Base-by-base conservation (phyloP, 495 filamentous ascomycete genomes). In the Friedmanniomyces endolithicus region DNA sequence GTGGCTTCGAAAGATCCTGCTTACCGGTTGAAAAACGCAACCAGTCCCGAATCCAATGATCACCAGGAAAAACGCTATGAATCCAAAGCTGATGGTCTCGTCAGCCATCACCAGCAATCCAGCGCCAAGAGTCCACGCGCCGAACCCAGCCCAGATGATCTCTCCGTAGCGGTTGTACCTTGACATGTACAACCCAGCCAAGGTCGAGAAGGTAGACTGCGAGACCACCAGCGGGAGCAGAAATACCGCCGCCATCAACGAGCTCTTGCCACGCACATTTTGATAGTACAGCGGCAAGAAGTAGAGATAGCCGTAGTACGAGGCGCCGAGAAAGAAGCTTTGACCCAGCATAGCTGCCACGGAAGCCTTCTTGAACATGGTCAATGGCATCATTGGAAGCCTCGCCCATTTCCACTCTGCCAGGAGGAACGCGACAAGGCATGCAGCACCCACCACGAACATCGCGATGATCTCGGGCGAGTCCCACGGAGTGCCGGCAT, bases 391-490 rank as follows among this genome's bases (percentile, higher is more conserved):
- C 72, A 84, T 82, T 2, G 79, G 79, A 49, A 84, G 65, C 11
- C 68, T 52, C 3, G 79, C 75, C 43, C 76, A 64, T 57, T 75
- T 79, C 75, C 77, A 80, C 55, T 84, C 78, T 43, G 77, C 72
- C 8, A 80, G 58, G 22, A 77, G 52, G 58, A 82, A 84, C 0
- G 69, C 62, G 39, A 78, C 41, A 25, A 75, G 59, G 0, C 70
- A 67, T 22, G 72, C 66, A 3, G 63, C 65, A 29, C 79, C 78
- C 25, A 83, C 70, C 0, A 66, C 63, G 29, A 85, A 70, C 77
- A 84, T 81, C 43, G 73, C 73, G 31, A 85, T 82, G 2, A 83
- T 74, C 69, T 83, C 71, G 0, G 78, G 67, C 1, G 78, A 81
- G 48, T 75, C 60, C 80, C 80, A 84, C 6, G 71, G 62, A 55